Conservation (phyloP, 1,284 basidiomycete species). For the Ganoderma lingzhi region DNA sequence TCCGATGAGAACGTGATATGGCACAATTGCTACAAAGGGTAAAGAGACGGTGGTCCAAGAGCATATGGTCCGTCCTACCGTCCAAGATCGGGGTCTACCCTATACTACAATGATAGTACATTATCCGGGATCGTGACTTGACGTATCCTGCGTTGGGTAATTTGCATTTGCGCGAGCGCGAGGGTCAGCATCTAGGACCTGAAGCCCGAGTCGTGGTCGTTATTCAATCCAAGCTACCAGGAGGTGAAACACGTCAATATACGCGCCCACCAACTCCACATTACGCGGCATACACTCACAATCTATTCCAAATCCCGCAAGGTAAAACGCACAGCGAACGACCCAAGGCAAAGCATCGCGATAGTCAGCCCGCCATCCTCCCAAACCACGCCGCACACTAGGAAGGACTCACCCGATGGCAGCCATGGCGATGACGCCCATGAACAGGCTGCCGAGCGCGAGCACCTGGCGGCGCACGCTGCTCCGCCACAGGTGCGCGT, state of each 20-base stretch:
- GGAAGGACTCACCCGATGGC: slow-evolving; percentile 47
- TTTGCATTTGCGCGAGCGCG: neutral
- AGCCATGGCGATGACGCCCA: slow-evolving; percentile 66
- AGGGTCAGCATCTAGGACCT: neutral
- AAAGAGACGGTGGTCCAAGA: neutral
- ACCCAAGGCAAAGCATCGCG: neutral
- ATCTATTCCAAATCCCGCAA: neutral
- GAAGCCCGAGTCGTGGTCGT: neutral
- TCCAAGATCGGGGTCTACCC: neutral
- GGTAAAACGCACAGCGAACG: neutral
- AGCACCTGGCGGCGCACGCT: slow-evolving; percentile 54
- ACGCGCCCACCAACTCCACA: neutral
- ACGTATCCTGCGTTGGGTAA: neutral
- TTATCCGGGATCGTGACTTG: slow-evolving; percentile 2
- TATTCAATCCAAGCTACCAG: neutral
- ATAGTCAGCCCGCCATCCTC: neutral
- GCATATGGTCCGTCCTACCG: neutral
- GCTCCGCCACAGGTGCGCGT: slow-evolving; percentile 55
- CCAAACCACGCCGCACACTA: neutral
- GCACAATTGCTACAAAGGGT: neutral
- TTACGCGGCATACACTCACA: neutral
- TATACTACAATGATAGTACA: slow-evolving; percentile 5
- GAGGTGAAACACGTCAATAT: neutral
- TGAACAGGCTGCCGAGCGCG: slow-evolving; percentile 62
- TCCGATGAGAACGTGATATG: neutral